phyloP scores from a whole-genome alignment of 148 eudicot genomes.

The Cornus kousa region DNA sequence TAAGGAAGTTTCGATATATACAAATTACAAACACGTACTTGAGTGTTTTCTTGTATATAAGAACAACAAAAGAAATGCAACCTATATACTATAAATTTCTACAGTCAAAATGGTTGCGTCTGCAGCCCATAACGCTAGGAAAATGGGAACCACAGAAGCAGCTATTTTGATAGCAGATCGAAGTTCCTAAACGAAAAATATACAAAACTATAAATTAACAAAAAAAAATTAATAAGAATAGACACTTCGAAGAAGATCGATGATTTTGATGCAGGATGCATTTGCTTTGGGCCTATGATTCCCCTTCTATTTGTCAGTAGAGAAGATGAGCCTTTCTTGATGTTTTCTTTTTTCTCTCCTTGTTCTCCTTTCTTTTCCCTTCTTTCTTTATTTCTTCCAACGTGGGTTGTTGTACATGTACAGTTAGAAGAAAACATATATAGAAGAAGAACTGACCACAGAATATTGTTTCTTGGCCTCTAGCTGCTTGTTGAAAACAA shows the following conservation, averaged over 20 bases:
- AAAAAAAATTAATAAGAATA: constrained; percentile 16
- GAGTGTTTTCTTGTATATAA: too few species aligned
- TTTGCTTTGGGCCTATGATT: constrained; percentile 20
- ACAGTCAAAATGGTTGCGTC: background rate
- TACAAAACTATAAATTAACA: constrained; percentile 14
- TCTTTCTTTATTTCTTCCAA: background rate
- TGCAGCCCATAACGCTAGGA: too few species aligned
- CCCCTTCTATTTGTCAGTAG: constrained; percentile 35
- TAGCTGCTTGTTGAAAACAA: constrained; percentile 10
- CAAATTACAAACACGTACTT: too few species aligned
- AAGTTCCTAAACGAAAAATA: background rate
- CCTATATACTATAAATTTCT: background rate
- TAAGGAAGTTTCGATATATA: too few species aligned
- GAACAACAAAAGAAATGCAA: too few species aligned
- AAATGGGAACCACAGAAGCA: too few species aligned
- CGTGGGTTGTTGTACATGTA: constrained; percentile 24
- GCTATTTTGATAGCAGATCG: too few species aligned
- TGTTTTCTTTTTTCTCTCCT: constrained; percentile 10
- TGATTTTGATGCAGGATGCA: constrained; percentile 42
- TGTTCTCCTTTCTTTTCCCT: constrained; percentile 12
- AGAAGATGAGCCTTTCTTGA: constrained; percentile 36
- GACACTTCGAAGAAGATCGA: constrained; percentile 21
- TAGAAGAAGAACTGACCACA: constrained; percentile 3
- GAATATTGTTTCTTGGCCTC: background rate
- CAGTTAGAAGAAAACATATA: constrained; percentile 13